Conservation (phyloP, 176 grass and related monocot species). For the Elaeis guineensis region DNA sequence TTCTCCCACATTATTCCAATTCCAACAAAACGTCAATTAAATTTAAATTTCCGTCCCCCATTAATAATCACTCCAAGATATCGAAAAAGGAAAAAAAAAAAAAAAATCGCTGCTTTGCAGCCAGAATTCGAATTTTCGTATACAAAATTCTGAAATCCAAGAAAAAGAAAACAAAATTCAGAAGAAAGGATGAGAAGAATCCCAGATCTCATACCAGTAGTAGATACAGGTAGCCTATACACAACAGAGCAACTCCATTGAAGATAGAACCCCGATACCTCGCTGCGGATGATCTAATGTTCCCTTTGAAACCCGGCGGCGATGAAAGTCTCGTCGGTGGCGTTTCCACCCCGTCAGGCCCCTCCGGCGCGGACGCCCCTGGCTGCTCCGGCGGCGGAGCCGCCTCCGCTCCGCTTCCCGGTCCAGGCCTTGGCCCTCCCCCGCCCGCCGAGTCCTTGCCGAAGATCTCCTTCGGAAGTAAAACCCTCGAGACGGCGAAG, state of each 20-base stretch:
- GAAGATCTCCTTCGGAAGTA: slow-evolving; percentile 89
- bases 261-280: not conserved
- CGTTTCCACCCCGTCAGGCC: slow-evolving; percentile 2
- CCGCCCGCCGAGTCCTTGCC: not conserved
- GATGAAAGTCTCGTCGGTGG: slow-evolving; percentile 53
- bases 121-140: slow-evolving; percentile 37
- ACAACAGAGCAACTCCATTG: slow-evolving; percentile 17
- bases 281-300: slow-evolving; percentile 17
- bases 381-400: slow-evolving; percentile 4
- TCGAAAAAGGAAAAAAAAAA: slow-evolving; percentile 14
- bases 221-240: slow-evolving; percentile 46
- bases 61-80: slow-evolving; percentile 1
- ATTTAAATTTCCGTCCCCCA: not conserved
- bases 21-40: not conserved
- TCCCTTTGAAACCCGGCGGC: slow-evolving; percentile 29
- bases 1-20: slow-evolving; percentile 8
- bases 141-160: slow-evolving; percentile 12
- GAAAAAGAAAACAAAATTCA: slow-evolving; percentile 33
- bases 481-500: slow-evolving; percentile 83
- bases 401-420: too few relatives aligned
- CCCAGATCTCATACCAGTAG: slow-evolving; percentile 67
- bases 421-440: too few relatives aligned
- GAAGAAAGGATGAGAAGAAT: slow-evolving; percentile 11
- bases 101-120: slow-evolving; percentile 45
- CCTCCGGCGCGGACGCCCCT: not conserved